Evolutionary conservation across 83 land plant species (phyloP), one percentile per base, ranked within the genome.

Genomic region (Picea engelmannii): DNA sequence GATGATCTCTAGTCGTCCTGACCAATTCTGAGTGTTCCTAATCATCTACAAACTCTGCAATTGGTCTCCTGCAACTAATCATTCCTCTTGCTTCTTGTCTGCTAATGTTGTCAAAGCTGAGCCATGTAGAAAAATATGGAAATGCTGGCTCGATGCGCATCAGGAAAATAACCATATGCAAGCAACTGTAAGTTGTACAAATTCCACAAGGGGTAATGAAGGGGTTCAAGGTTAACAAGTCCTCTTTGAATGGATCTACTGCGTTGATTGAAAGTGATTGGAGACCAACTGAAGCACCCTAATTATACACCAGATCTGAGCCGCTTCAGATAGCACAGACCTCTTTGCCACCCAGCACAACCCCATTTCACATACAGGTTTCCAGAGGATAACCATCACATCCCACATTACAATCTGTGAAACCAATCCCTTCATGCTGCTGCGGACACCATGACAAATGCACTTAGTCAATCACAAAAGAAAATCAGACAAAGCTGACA

Each of bases 181-280:
- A 44, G 76, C 20, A 73, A 73, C 76, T 44, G 42, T 42, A 73
- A n/a, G 21, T 40, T 73, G 76, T 73, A 73, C 76, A 73, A 73
- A 23, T 52, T 73, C 76, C 76, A 3, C 49, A 5, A 47, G 55
- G 55, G 47, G 76, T 73, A 73, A 42, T 21, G 76, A 47, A 44
- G 55, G 52, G 49, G 35, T 31, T 24, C 25, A 44, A 73, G 76
- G 18, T 47, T 70, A 69, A 69, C 21, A 38, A 20, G 74, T 69
- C 44, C 74, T 25, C 47, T 35, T 23, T 25, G 20, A n/a, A 38
- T 18, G 74, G 47, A 68, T 68, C 73, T 68, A 68, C 0, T 20
- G 40, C 55, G 12, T 52, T 52, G 55, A 52, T 52, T 68, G 11
- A 16, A 68, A 16, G 73, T 16, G 40, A 42, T 38, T 38, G 18